These are phyloP conservation scores for Choanephora cucurbitarum DNA, from an alignment of 371 early-diverging fungal species.

Conservation along the genomic window DNA sequence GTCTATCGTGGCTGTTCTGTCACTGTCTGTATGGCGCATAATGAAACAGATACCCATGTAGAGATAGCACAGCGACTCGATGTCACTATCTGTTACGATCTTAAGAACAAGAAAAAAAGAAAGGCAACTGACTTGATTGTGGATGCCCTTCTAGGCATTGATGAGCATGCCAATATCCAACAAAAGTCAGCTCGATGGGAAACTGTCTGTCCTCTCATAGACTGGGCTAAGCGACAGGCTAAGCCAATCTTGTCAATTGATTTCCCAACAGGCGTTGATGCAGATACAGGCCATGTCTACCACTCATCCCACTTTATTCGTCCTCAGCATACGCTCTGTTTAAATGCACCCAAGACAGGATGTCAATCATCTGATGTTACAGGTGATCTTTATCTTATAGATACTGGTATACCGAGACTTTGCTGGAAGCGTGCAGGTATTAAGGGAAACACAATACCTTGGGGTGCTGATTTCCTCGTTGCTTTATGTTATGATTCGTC, in stretches of 20 bases:
- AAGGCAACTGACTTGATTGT: slow-evolving; percentile 68
- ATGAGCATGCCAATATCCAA: slow-evolving; percentile 27
- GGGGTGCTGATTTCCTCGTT: slow-evolving; percentile 75
- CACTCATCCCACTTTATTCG: slow-evolving; percentile 40
- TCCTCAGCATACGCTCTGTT: slow-evolving; percentile 75
- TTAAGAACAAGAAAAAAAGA: neutral
- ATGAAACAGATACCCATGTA: too few species aligned
- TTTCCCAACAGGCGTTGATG: slow-evolving; percentile 72
- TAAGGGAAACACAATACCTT: slow-evolving; percentile 60
- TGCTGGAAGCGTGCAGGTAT: slow-evolving; percentile 68
- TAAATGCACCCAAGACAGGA: slow-evolving; percentile 75
- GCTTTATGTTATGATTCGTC: slow-evolving; percentile 57
- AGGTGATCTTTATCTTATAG: slow-evolving; percentile 78
- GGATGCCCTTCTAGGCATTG: slow-evolving; percentile 73
- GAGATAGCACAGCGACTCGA: slow-evolving; percentile 37
- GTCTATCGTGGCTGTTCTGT: slow-evolving; percentile 74
- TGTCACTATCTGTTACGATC: slow-evolving; percentile 26
- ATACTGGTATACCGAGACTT: slow-evolving; percentile 72
- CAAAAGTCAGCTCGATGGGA: slow-evolving; percentile 30
- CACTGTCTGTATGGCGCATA: slow-evolving; percentile 53
- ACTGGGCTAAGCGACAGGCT: slow-evolving; percentile 70
- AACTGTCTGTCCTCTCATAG: slow-evolving; percentile 57
- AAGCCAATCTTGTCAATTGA: slow-evolving; percentile 72
- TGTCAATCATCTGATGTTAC: slow-evolving; percentile 55
- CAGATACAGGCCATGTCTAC: slow-evolving; percentile 49